These are phyloP conservation scores for Serendipita indica DNA, from an alignment of 768 basidiomycete species.

Conservation along the genomic window DNA sequence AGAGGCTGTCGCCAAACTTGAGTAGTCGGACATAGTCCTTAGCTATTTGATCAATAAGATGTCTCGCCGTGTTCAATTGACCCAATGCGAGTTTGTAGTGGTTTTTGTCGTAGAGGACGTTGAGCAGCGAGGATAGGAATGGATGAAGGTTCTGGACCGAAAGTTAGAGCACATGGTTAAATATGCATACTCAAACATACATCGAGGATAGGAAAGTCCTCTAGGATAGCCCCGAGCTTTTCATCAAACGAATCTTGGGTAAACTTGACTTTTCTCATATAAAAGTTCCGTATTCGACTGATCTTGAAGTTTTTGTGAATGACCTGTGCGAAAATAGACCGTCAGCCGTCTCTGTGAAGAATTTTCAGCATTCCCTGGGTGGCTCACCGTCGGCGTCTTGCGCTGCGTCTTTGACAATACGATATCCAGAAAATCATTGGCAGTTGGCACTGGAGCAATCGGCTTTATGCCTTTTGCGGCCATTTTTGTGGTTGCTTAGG, in stretches of 20 bases:
- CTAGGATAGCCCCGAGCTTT: constrained; percentile 81
- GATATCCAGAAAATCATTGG: constrained; percentile 87
- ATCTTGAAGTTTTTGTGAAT: constrained; percentile 99
- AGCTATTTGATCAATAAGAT: constrained; percentile 92
- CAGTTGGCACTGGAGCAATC: constrained; percentile 97
- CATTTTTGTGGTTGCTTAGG: constrained; percentile 22
- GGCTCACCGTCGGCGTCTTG: constrained; percentile 82
- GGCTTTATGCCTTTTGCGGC: constrained; percentile 88
- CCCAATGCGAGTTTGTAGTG: constrained; percentile 98
- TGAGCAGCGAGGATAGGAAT: constrained; percentile 88
- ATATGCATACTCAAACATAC: constrained; percentile 33
- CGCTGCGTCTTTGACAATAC: constrained; percentile 88
- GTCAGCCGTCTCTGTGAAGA: background rate
- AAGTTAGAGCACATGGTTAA: background rate
- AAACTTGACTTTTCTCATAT: constrained; percentile 99
- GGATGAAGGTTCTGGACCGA: constrained; percentile 73
- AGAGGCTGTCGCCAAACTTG: constrained; percentile 95
- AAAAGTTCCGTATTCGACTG: constrained; percentile 91
- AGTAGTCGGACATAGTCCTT: constrained; percentile 94
- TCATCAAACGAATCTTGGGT: constrained; percentile 95
- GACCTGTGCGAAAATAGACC: constrained; percentile 34
- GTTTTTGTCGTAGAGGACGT: constrained; percentile 99
- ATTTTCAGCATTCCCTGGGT: constrained; percentile 9
- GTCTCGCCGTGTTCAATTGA: constrained; percentile 86
- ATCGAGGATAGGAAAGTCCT: constrained; percentile 95